Evolutionary conservation across 306 rosid genomes (phyloP), one percentile per base, ranked within the genome.

Genomic region (Rubus parviflorus): DNA sequence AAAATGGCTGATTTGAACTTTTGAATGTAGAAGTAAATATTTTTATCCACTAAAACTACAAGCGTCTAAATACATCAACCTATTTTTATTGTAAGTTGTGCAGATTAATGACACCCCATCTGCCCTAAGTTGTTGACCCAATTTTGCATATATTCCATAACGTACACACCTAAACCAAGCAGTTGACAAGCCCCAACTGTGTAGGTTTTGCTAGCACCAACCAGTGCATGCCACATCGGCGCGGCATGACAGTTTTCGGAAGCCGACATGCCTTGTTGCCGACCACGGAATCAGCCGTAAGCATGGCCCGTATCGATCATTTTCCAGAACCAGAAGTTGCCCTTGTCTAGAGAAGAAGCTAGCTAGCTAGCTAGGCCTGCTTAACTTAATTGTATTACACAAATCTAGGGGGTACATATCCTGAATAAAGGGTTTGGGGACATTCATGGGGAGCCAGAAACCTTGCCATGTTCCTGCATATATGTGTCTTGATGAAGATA

Each of bases 361-460:
- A 38, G 47, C 22, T 14, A 38, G 47, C 22, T 5, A 5, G 65
- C 41, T 56, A 61, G 67, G 42, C 43, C n/a, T 61, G 67, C 43
- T 52, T 16, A 52, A 0, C 67, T 61, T 12, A 11, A n/a, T 56
- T 2, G 69, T 16, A 37, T 15, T 17, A 49, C 4, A 37, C 23
- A 70, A 25, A 48, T 48, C 40, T 17, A 70, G 46, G 61, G 17
- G 75, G 75, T 15, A 49, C 20, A 37, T 71, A 51, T 35, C 48
- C 48, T 71, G 30, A 51, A 71, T 52, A 71, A 71, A 69, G 57
- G 41, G 14, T 25, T 69, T 6, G 20, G 37, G 48, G 17, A 71
- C 75, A 49, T 71, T 71, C 19, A 49, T 9, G 23, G n/a, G 35
- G 3, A 71, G 75, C 75, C 75, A 71, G 63, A 71, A 52, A 52